phyloP scores from a whole-genome alignment of 2,329 filamentous ascomycete species.

The Colletotrichum gigasporum region DNA sequence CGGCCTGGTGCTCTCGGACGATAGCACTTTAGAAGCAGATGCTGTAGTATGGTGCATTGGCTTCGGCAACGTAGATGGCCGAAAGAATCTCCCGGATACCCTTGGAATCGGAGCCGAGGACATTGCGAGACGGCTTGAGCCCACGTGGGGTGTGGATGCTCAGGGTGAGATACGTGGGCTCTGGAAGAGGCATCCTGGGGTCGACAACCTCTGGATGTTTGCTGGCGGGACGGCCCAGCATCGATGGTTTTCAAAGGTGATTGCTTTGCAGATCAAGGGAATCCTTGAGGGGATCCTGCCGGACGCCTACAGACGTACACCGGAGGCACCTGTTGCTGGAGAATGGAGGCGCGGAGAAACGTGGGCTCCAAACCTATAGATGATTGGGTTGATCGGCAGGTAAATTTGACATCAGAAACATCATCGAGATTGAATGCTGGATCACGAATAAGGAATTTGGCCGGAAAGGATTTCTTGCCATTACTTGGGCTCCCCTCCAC shows the following conservation, averaged over 20 bases:
- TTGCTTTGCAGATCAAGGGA: slow-evolving; percentile 47
- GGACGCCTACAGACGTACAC: slow-evolving; percentile 7
- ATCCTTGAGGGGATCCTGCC: slow-evolving; percentile 45
- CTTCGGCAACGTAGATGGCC: slow-evolving; percentile 42
- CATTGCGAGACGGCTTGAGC: slow-evolving; percentile 44
- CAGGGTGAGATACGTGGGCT: slow-evolving; percentile 54
- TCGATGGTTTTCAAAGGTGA: slow-evolving; percentile 42
- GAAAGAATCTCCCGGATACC: slow-evolving; percentile 38
- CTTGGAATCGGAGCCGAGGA: slow-evolving; percentile 38
- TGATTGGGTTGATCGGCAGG: too few relatives aligned
- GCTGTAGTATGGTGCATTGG: slow-evolving; percentile 49
- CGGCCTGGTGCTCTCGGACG: slow-evolving; percentile 42
- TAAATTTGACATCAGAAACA: too few relatives aligned
- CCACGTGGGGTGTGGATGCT: slow-evolving; percentile 50
- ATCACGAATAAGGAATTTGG: too few relatives aligned
- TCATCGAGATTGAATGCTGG: too few relatives aligned
- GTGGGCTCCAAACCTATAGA: background rate
- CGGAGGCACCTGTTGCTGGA: background rate
- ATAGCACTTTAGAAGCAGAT: slow-evolving; percentile 40
- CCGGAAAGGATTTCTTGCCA: too few relatives aligned
- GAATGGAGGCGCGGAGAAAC: background rate
- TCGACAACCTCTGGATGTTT: slow-evolving; percentile 47
- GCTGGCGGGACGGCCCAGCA: slow-evolving; percentile 45
- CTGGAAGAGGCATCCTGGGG: slow-evolving; percentile 45
- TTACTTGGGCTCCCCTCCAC: too few relatives aligned